Percentiles rank a stretch among this genome's conserved stretches.
These are phyloP conservation scores for Cryphonectria naterciae DNA, from an alignment of 2,329 filamentous ascomycete genomes.

Conservation along the genomic window DNA sequence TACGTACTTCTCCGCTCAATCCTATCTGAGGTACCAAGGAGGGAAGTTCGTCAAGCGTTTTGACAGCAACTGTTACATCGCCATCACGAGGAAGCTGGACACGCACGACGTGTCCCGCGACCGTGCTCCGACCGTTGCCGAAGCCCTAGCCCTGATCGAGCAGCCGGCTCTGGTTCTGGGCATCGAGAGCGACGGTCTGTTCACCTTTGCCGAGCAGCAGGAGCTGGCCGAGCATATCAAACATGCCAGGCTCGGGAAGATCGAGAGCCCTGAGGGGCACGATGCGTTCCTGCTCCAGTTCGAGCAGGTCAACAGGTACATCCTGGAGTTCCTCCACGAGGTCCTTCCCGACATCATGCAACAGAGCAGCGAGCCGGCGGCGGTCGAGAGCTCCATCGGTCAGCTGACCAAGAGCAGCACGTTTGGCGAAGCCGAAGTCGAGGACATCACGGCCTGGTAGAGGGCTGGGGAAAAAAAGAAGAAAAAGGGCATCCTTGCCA, in stretches of 20 bases:
- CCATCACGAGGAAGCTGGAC: conserved; percentile 96
- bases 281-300: conserved; percentile 97
- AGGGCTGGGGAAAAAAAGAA: neutral
- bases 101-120: conserved; percentile 92
- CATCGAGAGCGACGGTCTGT: conserved; percentile 93
- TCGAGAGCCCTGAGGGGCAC: conserved; percentile 93
- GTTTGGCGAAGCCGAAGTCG: conserved; percentile 94
- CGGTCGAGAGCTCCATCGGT: conserved; percentile 55
- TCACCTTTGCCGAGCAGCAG: conserved; percentile 95
- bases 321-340: conserved; percentile 81
- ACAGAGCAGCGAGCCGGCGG: conserved; percentile 53
- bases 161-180: conserved; percentile 91
- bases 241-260: conserved; percentile 77
- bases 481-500: neutral
- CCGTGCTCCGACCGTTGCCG: conserved; percentile 68
- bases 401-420: conserved; percentile 83
- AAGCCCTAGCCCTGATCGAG: conserved; percentile 79
- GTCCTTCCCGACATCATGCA: conserved; percentile 88
- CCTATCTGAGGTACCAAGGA: conserved; percentile 94
- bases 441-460: conserved; percentile 95
- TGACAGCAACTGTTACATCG: conserved; percentile 98
- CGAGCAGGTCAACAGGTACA: conserved; percentile 90
- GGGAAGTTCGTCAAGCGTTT: conserved; percentile 96
- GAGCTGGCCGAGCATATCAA: conserved; percentile 84
- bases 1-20: conserved; percentile 98